A percentile compares a stretch with the other conserved stretches of the same genome.
These are phyloP conservation scores for Podaxis sp. DNA, from an alignment of 768 basidiomycete species.

Conservation along the genomic window DNA sequence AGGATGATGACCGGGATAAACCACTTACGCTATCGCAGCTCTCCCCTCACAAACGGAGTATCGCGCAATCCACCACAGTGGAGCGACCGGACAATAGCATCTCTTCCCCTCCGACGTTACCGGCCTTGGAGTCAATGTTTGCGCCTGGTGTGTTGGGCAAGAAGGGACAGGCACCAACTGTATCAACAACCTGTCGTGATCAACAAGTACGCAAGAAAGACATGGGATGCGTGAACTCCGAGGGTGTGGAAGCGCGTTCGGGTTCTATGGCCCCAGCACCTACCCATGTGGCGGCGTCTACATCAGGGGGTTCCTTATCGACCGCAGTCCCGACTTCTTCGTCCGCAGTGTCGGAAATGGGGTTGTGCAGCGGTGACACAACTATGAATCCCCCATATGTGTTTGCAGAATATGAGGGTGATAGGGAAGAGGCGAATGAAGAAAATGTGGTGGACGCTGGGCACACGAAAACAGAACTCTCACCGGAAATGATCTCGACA, in stretches of 20 bases:
- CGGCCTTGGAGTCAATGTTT: neutral
- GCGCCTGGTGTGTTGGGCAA: conserved; percentile 12
- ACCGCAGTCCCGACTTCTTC: neutral
- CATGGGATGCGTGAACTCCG: conserved; percentile 3
- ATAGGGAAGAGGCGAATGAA: conserved; percentile 4
- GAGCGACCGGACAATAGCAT: neutral
- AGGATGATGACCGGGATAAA: conserved; percentile 11
- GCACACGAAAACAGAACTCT: neutral
- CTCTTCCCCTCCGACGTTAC: conserved; percentile 2
- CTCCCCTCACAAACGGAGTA: conserved; percentile 36
- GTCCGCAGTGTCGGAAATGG: neutral
- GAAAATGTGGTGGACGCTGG: conserved; percentile 1
- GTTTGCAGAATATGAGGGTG: conserved; percentile 8
- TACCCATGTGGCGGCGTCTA: neutral
- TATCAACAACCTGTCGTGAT: conserved; percentile 11
- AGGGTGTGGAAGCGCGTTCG: neutral
- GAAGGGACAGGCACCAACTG: conserved; percentile 8
- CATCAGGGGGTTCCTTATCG: neutral
- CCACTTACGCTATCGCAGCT: conserved; percentile 50
- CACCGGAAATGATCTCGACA: conserved; percentile 6
- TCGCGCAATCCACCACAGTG: neutral
- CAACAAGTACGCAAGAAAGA: conserved; percentile 12
- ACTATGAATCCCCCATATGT: neutral
- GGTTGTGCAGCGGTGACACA: neutral
- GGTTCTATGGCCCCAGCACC: neutral